phyloP scores from a whole-genome alignment of 164 flowering plant species.

The Hamamelis virginiana region DNA sequence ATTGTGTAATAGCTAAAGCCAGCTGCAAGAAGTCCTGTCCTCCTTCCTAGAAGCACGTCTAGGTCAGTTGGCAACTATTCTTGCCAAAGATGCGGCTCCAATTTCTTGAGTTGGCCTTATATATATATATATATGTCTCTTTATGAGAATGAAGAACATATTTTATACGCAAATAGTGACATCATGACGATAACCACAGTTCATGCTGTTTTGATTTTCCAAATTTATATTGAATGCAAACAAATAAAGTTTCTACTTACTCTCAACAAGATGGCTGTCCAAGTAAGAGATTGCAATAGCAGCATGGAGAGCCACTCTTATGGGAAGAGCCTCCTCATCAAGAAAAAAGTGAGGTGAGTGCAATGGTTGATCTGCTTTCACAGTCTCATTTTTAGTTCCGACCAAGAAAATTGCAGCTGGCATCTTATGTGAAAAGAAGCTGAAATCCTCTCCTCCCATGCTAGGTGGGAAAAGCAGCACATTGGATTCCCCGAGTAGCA shows the following conservation, averaged over 20 bases:
- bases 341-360: constrained; percentile 60
- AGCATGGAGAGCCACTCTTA: constrained; percentile 80
- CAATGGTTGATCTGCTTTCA: constrained; percentile 23
- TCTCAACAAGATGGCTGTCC: constrained; percentile 20
- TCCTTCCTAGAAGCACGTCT: too few species aligned
- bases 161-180: too few species aligned
- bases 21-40: too few species aligned
- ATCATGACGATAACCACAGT: too few species aligned
- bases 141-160: too few species aligned
- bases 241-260: not conserved
- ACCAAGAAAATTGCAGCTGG: constrained; percentile 45
- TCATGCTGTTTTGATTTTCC: too few species aligned
- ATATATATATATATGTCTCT: too few species aligned
- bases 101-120: too few species aligned
- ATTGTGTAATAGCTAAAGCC: too few species aligned
- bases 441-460: constrained; percentile 77
- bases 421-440: constrained; percentile 58
- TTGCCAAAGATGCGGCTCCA: too few species aligned
- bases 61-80: too few species aligned
- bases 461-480: constrained; percentile 32
- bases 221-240: too few species aligned
- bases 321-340: constrained; percentile 68
- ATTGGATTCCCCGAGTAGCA: constrained; percentile 47
- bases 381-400: constrained; percentile 49
- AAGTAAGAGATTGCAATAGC: constrained; percentile 65